Evolutionary conservation across 768 basidiomycete species (phyloP), one percentile per base, ranked within the genome.

Genomic region (Naganishia vishniacii): DNA sequence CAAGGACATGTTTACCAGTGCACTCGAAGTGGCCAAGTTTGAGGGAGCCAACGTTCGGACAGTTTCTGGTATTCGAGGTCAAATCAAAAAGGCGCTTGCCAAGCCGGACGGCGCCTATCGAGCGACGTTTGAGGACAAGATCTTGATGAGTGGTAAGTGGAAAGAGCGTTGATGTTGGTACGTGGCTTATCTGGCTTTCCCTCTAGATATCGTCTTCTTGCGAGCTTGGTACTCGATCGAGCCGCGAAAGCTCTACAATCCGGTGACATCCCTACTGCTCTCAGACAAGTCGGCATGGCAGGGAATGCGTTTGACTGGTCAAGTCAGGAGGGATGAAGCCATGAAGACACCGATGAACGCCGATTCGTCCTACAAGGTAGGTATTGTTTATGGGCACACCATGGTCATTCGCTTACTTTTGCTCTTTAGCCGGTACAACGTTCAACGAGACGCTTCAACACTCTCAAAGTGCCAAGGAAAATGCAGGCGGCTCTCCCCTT

Each of bases 61-160:
- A 0, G 95, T 98, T 7, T 92, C 90, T 6, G 95, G 95, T 12
- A 89, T 99, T 62, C 81, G 95, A 47, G 95, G 95, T 3, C 94
- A 98, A 77, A 85, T 99, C 58, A 99, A 99, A 81, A 97, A 94
- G 78, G 92, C 89, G 12, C 79, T 97, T 31, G 80, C 86, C n/a
- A 97, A 93, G 73, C 93, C 95, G 1, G 92, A 95, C 64, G 95
- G 95, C 9, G 85, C 89, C 4, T 97, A 89, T 82, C 82, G 95
- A 67, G 95, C 94, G 2, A 93, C 93, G 13, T 99, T 98, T 77
- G 95, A 99, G 78, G 95, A 99, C 77, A 98, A 97, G 80, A 82
- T 98, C 8, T 82, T 98, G 67, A 91, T 87, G 86, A 91, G 91
- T 69, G 92, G 92, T 93, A 76, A 63, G 88, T 65, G 9, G 46